Evolutionary conservation across 805 yeast genomes (phyloP).

Genomic region (Candida patagonica): DNA sequence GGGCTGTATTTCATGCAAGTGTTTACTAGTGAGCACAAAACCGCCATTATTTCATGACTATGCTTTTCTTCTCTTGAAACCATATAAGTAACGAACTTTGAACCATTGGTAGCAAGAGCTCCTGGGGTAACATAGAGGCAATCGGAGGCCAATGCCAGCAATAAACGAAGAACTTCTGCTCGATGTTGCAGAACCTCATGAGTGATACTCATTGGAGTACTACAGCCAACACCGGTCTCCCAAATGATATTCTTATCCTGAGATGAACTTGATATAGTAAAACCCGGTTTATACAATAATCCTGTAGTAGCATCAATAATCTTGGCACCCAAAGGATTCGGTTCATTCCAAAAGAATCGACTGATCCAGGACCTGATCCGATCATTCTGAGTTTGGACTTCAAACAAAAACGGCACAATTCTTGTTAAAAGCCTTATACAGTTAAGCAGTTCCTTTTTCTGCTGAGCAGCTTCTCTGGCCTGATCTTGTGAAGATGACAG

Average conservation of each 20-base stretch:
- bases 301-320: conserved; percentile 33
- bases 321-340: conserved; percentile 26
- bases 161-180: conserved; percentile 52
- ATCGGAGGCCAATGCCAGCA: conserved; percentile 53
- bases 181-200: conserved; percentile 51
- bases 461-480: conserved; percentile 19
- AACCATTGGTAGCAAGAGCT: conserved; percentile 40
- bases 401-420: conserved; percentile 59
- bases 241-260: conserved; percentile 42
- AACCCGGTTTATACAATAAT: conserved; percentile 47
- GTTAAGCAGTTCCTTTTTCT: conserved; percentile 39
- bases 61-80: conserved; percentile 37
- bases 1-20: conserved; percentile 33
- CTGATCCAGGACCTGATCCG: conserved; percentile 19
- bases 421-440: conserved; percentile 58
- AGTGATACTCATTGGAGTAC: conserved; percentile 27
- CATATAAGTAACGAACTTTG: conserved; percentile 53
- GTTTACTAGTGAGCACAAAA: conserved; percentile 63
- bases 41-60: conserved; percentile 35
- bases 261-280: conserved; percentile 34
- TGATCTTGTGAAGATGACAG: neutral
- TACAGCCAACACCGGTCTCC: conserved; percentile 72
- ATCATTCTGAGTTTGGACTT: conserved; percentile 30
- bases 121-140: conserved; percentile 44
- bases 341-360: conserved; percentile 35